A percentile compares a stretch with the other conserved stretches of the same genome.
phyloP scores from a whole-genome alignment of 2,329 filamentous ascomycete genomes.

The Stagonosporopsis rhizophila region DNA sequence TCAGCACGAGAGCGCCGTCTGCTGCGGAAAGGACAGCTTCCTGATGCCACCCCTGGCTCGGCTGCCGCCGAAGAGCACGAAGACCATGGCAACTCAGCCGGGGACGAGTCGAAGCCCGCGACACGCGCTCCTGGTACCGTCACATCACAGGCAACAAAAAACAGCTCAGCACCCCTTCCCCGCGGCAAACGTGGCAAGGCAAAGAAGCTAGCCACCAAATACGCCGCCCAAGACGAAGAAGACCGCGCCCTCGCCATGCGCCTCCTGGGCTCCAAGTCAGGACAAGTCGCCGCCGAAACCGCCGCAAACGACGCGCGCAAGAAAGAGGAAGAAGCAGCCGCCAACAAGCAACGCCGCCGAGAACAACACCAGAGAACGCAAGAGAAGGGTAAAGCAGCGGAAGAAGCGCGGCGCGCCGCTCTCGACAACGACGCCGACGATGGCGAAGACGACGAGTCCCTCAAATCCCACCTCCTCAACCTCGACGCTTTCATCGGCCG shows the following conservation, averaged over 20 bases:
- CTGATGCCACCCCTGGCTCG: constrained; percentile 19
- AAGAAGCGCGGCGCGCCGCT: constrained; percentile 66
- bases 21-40: constrained; percentile 47
- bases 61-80: constrained; percentile 29
- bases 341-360: constrained; percentile 75
- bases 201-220: constrained; percentile 88
- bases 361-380: constrained; percentile 82
- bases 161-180: constrained; percentile 45
- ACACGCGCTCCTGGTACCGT: constrained; percentile 36
- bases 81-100: constrained; percentile 43
- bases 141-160: constrained; percentile 38
- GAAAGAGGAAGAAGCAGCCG: constrained; percentile 74
- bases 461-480: constrained; percentile 45
- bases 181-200: constrained; percentile 82
- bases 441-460: constrained; percentile 65
- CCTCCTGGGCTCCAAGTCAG: constrained; percentile 80
- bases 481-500: constrained; percentile 79
- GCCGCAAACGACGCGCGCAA: constrained; percentile 68
- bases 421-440: constrained; percentile 59
- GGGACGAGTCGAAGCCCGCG: constrained; percentile 24
- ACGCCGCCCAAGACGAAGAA: constrained; percentile 93
- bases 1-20: constrained; percentile 50
- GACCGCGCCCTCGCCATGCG: constrained; percentile 84
- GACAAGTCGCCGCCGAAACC: constrained; percentile 70
- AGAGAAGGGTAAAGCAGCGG: constrained; percentile 76